Base-by-base conservation (phyloP, 495 filamentous ascomycete genomes). In the Trichoderma orchidacearum region DNA sequence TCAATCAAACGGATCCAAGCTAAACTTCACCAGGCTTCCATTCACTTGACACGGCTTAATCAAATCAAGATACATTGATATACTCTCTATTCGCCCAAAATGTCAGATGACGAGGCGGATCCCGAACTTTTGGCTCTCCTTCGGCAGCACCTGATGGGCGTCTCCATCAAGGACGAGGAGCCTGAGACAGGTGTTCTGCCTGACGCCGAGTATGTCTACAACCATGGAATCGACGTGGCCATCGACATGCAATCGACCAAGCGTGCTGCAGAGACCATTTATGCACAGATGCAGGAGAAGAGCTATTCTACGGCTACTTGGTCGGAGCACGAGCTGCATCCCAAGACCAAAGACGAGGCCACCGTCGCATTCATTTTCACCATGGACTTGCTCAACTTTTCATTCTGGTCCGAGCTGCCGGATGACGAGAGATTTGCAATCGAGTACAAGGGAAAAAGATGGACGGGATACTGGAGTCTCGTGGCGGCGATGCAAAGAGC, bases 361-460 rank as follows among this genome's bases (percentile, higher is more conserved):
- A 87, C 87, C 0, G 81, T 95, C 11, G 82, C 89, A 59, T 96
- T 97, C 64, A 90, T 98, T 51, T 96, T 98, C 67, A 86, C 86
- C 13, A 94, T 97, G 89, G 93, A 98, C 65, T 67, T 98, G 13
- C 73, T 98, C 56, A 98, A 98, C 66, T 98, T 97, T 63, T 90
- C 83, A 29, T 98, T 98, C 69, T 98, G 92, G 91, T 92, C 87
- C 25, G 84, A 85, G 30, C 72, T 73, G 53, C 55, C 67, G 3
- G 76, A 81, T 30, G 74, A 80, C 11, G 76, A 85, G 59, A 73
- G 87, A 30, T 97, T 94, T 69, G 75, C 84, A 8, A 75, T 97
- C 6, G 82, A 85, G 38, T 97, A 95, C 66, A 78, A 77, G 21
- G 90, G 83, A 28, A 84, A 81, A 69, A 80, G 69, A 55, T 96